These are phyloP conservation scores for Cladophialophora chaetospira DNA, from an alignment of 2,329 filamentous ascomycete genomes.

Conservation along the genomic window DNA sequence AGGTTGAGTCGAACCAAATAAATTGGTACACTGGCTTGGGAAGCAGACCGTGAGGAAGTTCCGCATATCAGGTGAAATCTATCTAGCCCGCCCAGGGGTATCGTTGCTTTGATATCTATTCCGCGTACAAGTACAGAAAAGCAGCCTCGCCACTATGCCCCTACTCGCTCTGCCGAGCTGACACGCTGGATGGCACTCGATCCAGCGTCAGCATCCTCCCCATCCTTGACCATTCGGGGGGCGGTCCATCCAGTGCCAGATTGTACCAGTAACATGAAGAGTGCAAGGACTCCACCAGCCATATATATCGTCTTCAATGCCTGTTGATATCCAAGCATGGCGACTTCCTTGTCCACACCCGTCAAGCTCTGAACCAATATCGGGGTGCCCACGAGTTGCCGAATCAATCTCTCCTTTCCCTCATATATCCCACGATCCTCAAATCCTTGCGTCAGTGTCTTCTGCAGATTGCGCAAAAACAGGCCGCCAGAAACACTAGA, in stretches of 20 bases:
- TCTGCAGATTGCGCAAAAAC: constrained; percentile 65
- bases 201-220: constrained; percentile 21
- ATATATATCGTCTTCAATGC: constrained; percentile 57
- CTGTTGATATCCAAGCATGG: constrained; percentile 56
- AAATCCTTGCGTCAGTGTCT: constrained; percentile 61
- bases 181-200: neutral
- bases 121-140: neutral
- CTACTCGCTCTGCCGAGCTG: constrained; percentile 10
- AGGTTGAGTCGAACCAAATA: too few species aligned
- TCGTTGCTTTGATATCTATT: neutral
- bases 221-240: constrained; percentile 36
- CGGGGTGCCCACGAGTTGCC: constrained; percentile 61
- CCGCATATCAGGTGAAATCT: neutral
- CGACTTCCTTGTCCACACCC: constrained; percentile 54
- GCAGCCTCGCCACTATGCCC: neutral
- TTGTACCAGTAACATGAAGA: constrained; percentile 55
- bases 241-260: constrained; percentile 60
- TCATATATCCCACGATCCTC: constrained; percentile 42
- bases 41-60: too few species aligned
- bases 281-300: constrained; percentile 52
- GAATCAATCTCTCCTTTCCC: constrained; percentile 49
- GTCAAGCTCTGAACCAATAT: constrained; percentile 54
- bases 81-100: neutral
- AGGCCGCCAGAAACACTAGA: constrained; percentile 76
- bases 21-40: too few species aligned